These are phyloP conservation scores for Geotrichum aggregatum DNA, from an alignment of 1,139 yeast species.

Conservation along the genomic window DNA sequence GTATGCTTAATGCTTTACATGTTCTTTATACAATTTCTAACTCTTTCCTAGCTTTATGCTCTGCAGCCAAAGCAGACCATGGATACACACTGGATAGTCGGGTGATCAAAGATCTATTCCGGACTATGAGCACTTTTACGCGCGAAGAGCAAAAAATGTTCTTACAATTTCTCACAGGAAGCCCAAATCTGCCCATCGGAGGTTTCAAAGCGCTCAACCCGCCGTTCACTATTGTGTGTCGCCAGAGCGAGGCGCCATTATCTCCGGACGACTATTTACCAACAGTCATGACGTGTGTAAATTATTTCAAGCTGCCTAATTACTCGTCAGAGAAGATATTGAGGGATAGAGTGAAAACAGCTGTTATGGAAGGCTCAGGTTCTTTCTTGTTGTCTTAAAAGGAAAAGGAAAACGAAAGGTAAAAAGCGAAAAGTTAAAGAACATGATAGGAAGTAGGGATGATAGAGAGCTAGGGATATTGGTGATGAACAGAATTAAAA, in stretches of 20 bases:
- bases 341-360: conserved; percentile 56
- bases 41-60: conserved; percentile 42
- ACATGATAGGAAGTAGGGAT: no score
- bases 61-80: conserved; percentile 78
- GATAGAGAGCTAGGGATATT: no score
- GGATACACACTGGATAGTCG: conserved; percentile 75
- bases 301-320: conserved; percentile 83
- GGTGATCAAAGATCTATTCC: conserved; percentile 56
- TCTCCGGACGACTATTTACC: conserved; percentile 83
- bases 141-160: conserved; percentile 61
- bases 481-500: no score
- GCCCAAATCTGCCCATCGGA: conserved; percentile 90
- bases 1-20: conserved; percentile 1
- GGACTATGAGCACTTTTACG: conserved; percentile 54
- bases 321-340: conserved; percentile 63
- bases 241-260: conserved; percentile 56
- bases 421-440: background rate
- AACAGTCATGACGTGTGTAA: conserved; percentile 98
- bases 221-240: conserved; percentile 79
- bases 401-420: background rate
- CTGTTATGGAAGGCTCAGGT: conserved; percentile 84
- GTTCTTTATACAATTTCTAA: background rate
- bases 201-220: conserved; percentile 86
- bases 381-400: conserved; percentile 58
- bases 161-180: conserved; percentile 85